Evolutionary conservation across 768 basidiomycete species (phyloP).

Genomic region (Hericium erinaceus): DNA sequence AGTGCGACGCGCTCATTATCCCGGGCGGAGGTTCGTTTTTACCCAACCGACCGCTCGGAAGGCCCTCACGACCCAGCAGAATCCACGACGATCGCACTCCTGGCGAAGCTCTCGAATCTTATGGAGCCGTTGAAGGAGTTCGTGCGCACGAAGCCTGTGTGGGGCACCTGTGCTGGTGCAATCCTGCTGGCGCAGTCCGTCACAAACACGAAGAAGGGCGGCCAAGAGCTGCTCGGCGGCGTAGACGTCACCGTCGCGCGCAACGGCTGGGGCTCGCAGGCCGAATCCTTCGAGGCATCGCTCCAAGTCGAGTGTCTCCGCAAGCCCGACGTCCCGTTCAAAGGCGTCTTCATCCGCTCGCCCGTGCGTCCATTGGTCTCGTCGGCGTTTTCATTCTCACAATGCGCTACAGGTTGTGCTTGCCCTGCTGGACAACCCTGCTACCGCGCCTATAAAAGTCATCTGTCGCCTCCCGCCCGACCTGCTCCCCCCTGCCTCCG

Average conservation of each 20-base stretch:
- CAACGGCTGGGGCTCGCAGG: slow-evolving; percentile 92
- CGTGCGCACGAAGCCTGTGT: slow-evolving; percentile 64
- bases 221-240: slow-evolving; percentile 78
- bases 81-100: slow-evolving; percentile 84
- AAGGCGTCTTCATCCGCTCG: slow-evolving; percentile 89
- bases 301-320: slow-evolving; percentile 56
- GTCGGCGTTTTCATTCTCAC: background rate
- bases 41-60: too few relatives aligned
- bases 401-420: slow-evolving; percentile 50
- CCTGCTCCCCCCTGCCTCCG: slow-evolving; percentile 30
- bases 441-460: slow-evolving; percentile 54
- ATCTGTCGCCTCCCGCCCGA: slow-evolving; percentile 59
- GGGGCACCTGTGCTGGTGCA: slow-evolving; percentile 96
- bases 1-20: slow-evolving; percentile 81
- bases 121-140: slow-evolving; percentile 74
- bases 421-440: slow-evolving; percentile 33
- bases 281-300: slow-evolving; percentile 85
- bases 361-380: slow-evolving; percentile 41
- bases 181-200: slow-evolving; percentile 74
- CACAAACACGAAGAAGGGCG: slow-evolving; percentile 74
- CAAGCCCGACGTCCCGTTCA: slow-evolving; percentile 54
- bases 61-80: slow-evolving; percentile 35
- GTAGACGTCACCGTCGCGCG: slow-evolving; percentile 73
- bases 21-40: slow-evolving; percentile 71
- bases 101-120: slow-evolving; percentile 65